Evolutionary conservation across 73 alveolate genomes (phyloP).

Genomic region (Paramecium sexaurelia): DNA sequence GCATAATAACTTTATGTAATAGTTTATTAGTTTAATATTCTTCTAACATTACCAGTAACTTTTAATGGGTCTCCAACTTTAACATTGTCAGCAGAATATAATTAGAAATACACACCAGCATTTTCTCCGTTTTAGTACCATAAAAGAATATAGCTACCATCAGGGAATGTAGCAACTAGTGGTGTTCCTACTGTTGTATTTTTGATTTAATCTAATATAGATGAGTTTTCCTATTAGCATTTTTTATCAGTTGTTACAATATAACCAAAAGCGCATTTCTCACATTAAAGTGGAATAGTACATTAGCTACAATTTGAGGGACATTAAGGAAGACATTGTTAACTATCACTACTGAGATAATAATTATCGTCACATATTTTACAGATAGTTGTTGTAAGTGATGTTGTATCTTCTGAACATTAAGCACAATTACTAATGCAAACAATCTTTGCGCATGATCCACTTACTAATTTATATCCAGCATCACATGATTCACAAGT

Average conservation of each 20-base stretch:
- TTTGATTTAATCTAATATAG: neutral
- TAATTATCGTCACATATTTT: neutral
- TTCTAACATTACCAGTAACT: neutral
- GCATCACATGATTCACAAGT: neutral
- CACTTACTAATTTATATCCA: neutral
- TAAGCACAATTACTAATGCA: neutral
- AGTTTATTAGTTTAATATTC: neutral
- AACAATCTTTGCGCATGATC: neutral
- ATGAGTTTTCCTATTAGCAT: neutral
- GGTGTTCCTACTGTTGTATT: conserved; percentile 14
- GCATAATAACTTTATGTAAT: neutral
- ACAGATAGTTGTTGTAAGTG: neutral
- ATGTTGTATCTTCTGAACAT: neutral
- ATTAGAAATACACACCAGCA: neutral
- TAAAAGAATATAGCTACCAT: neutral
- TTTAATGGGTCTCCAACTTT: conserved; percentile 10
- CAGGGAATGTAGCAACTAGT: neutral
- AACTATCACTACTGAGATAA: neutral
- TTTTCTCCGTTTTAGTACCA: neutral
- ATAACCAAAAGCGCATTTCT: neutral
- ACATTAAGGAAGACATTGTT: neutral
- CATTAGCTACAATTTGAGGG: neutral
- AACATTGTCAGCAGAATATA: neutral
- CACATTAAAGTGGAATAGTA: neutral
- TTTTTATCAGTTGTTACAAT: neutral